Evolutionary conservation across 176 grass and related monocot genomes (phyloP), one percentile per base, ranked within the genome.

Genomic region (Bromus sterilis): DNA sequence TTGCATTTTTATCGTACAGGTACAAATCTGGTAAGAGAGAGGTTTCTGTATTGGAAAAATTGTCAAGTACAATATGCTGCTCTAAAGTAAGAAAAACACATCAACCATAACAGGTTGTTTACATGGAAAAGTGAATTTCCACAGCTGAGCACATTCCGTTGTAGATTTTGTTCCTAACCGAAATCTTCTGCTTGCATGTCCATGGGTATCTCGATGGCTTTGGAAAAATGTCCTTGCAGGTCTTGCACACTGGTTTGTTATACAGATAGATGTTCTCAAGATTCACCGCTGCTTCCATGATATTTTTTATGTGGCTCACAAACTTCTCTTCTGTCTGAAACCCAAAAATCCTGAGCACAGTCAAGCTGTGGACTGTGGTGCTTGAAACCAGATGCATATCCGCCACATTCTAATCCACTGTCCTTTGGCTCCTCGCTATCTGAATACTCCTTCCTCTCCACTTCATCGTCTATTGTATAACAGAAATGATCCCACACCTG

Each of bases 21-120:
- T 99, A 95, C 65, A 99, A 92, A 83, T 89, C 89, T 80, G 93
- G 93, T 70, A 92, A 86, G 89, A 87, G 87, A 68, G 96, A 99
- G 68, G 82, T 95, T 66, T 90, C 94, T 59, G 88, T 95, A 88
- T 48, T 99, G 83, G 90, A 95, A 88, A 99, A 99, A 84, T 59
- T 99, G 83, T 91, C 82, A 44, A 15, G 4, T 15, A 15, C 13
- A 16, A 44, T 4, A 44, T 44, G 13, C 15, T 44, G 43, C 43
- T 44, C 43, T 44, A 58, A 58, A 24, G 9, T 3, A 58, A 58
- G 9, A 11, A 58, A 58, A 26, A 4, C 4, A 25, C 23, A 58
- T 44, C 24, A 58, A 58, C 24, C 11, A n/a, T 28, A 24, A 26
- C 9, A 5, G 10, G 56, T 58, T 58, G 24, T 26, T 12, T 58